phyloP scores from a whole-genome alignment of 352 stramenopile genomes.

The Aphanomyces invadans region DNA sequence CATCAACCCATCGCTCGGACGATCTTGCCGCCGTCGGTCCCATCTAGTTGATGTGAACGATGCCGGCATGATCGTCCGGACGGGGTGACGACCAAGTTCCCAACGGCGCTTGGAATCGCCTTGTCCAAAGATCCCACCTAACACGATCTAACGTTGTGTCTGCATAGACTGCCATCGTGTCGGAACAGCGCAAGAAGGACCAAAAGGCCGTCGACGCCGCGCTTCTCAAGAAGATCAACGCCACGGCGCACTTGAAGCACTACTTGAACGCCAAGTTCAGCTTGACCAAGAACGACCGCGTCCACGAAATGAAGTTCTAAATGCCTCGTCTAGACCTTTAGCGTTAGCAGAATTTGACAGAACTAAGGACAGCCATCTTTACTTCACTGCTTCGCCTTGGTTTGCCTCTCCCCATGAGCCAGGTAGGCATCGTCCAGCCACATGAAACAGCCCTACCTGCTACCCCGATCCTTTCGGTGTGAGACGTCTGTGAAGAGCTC shows the following conservation, averaged over 20 bases:
- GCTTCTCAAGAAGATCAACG: conserved; percentile 79
- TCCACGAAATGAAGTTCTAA: conserved; percentile 99
- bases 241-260: conserved; percentile 92
- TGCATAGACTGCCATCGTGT: conserved; percentile 86
- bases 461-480: too few relatives aligned
- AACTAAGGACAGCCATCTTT: not conserved
- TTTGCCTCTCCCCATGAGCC: too few relatives aligned
- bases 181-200: conserved; percentile 97
- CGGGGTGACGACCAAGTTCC: not conserved
- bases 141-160: conserved; percentile 28
- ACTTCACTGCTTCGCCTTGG: not conserved
- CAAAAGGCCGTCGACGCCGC: conserved; percentile 97
- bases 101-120: conserved; percentile 84
- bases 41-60: not conserved
- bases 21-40: not conserved
- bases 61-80: conserved; percentile 7
- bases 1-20: too few relatives aligned
- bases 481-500: too few relatives aligned
- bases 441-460: too few relatives aligned
- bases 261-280: conserved; percentile 99
- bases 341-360: conserved; percentile 8
- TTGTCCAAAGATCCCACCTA: conserved; percentile 78
- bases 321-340: conserved; percentile 4
- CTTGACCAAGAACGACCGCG: conserved; percentile 95
- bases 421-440: too few relatives aligned